A percentile compares a stretch with the other conserved stretches of the same genome.
Evolutionary conservation across 2,329 filamentous ascomycete species (phyloP).

Genomic region (Trichoderma atroviride): DNA sequence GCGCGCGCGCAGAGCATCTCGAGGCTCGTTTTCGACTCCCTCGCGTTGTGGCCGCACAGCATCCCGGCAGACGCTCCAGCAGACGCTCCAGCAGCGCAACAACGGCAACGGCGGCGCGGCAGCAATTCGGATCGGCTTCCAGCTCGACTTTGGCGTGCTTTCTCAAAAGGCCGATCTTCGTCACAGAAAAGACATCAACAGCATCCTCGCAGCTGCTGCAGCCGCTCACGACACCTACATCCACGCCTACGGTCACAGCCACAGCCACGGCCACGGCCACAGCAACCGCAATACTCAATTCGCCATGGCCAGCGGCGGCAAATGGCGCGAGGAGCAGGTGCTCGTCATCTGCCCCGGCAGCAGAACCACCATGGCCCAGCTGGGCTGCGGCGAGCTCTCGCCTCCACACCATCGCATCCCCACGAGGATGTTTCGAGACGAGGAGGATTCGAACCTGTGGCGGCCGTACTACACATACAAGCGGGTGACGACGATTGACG

Average conservation of each 20-base stretch:
- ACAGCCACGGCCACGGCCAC: slow-evolving; percentile 9
- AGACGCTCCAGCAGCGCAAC: not conserved
- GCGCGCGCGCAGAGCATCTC: slow-evolving; percentile 34
- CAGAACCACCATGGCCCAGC: slow-evolving; percentile 85
- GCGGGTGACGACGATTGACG: slow-evolving; percentile 56
- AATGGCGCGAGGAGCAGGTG: slow-evolving; percentile 67
- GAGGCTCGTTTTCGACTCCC: slow-evolving; percentile 29
- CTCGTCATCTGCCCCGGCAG: slow-evolving; percentile 81
- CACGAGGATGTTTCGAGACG: slow-evolving; percentile 93
- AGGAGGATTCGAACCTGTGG: slow-evolving; percentile 73
- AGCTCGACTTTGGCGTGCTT: slow-evolving; percentile 20
- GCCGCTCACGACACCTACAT: not conserved
- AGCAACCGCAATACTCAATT: slow-evolving; percentile 14
- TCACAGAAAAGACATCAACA: not conserved
- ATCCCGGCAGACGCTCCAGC: not conserved
- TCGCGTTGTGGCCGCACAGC: slow-evolving; percentile 29
- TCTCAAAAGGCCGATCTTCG: not conserved
- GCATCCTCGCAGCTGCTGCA: not conserved
- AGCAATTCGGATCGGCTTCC: not conserved
- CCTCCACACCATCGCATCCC: slow-evolving; percentile 83
- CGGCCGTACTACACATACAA: slow-evolving; percentile 76
- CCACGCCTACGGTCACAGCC: not conserved
- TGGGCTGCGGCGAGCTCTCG: slow-evolving; percentile 87
- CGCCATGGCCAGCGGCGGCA: slow-evolving; percentile 59
- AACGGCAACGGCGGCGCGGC: slow-evolving; percentile 6